Evolutionary conservation across 306 rosid genomes (phyloP), one percentile per base, ranked within the genome.

Genomic region (Ochetophila trinervis): DNA sequence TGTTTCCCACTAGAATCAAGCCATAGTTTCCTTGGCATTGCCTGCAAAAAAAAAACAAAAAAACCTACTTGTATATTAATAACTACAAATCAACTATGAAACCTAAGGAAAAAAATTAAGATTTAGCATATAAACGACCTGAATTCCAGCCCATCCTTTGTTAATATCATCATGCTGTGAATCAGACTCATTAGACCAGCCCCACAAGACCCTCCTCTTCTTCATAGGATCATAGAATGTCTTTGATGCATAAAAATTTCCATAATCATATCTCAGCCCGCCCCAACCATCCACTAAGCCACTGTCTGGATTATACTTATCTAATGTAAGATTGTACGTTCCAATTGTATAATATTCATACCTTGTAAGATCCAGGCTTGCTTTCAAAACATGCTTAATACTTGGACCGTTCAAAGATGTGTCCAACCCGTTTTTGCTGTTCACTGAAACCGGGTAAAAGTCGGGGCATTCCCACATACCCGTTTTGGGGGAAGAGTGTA

Each of bases 401-500:
- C 21, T 54, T 7, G 8, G 16, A 27, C 86, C 79, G 2, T 6
- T 6, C 12, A 63, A 12, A 0, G 97, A 84, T 10, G 81, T 22
- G 34, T 93, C 97, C 73, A 89, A 71, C 47, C 98, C 95, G 0
- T 1, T 37, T 22, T 57, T 67, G 2, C 83, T 73, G 3, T 14
- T 4, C 22, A 62, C 4, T 0, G 83, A 57, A 64, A 89, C 98
- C 3, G 94, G 97, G 63, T 67, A 93, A 52, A 93, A 87, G 64
- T 93, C 97, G 0, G 91, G 96, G 63, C 98, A 93, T 40, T 93
- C 97, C 97, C 94, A 93, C 88, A 83, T 87, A 0, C 97, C 98
- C 11, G 95, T 87, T 0, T 70, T 5, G 0, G 72, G 21, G 0
- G 63, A 62, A 0, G 95, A 86, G 71, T 87, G 97, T 1, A 93